Evolutionary conservation across 192 early-diverging fungal species (phyloP).

Genomic region (Coemansia sp.): DNA sequence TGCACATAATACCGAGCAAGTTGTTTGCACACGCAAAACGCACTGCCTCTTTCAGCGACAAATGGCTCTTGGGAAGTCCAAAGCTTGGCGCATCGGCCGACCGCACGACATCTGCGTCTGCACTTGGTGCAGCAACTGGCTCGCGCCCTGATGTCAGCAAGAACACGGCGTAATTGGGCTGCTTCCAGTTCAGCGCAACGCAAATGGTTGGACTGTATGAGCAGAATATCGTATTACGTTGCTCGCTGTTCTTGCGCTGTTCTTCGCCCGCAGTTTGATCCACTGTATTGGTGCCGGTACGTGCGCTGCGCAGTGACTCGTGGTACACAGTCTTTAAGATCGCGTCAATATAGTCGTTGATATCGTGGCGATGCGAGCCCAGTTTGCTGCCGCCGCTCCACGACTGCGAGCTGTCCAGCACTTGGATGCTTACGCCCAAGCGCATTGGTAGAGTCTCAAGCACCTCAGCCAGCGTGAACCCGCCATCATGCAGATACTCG

Average conservation of each 20-base stretch:
- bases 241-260: conserved; percentile 20
- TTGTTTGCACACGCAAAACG: conserved; percentile 90
- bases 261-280: conserved; percentile 19
- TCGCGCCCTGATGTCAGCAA: conserved; percentile 81
- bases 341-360: conserved; percentile 85
- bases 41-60: conserved; percentile 89
- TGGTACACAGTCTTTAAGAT: conserved; percentile 84
- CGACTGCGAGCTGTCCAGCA: conserved; percentile 80
- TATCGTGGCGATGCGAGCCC: conserved; percentile 54
- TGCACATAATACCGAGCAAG: conserved; percentile 89
- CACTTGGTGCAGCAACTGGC: conserved; percentile 7
- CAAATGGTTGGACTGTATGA: conserved; percentile 91
- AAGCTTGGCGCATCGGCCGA: conserved; percentile 35
- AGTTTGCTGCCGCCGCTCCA: conserved; percentile 56
- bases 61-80: conserved; percentile 21
- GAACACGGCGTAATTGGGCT: conserved; percentile 97
- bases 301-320: conserved; percentile 4
- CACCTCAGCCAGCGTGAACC: conserved; percentile 47
- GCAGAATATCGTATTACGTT: conserved; percentile 76
- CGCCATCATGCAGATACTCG: conserved; percentile 29
- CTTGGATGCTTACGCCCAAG: conserved; percentile 82
- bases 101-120: conserved; percentile 11
- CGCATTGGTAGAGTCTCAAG: conserved; percentile 58
- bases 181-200: conserved; percentile 97
- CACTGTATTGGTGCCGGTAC: background rate